Percentiles rank a stretch among this genome's conserved stretches.
Evolutionary conservation across 2,329 filamentous ascomycete species (phyloP).

Genomic region (Trichoderma arundinaceum): DNA sequence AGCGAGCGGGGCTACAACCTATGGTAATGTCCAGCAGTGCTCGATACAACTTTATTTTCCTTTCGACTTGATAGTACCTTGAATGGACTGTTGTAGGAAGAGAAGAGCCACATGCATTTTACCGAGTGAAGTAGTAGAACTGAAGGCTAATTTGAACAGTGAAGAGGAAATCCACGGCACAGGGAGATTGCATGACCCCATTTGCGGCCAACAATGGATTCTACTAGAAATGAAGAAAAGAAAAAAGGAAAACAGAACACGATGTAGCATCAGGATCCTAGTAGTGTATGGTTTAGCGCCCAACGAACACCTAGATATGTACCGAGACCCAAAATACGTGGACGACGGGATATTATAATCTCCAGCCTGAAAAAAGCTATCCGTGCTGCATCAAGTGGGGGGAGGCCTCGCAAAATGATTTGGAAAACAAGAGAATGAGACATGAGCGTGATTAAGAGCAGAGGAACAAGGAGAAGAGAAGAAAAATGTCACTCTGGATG

Average conservation of each 20-base stretch:
- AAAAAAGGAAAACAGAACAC: neutral
- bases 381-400: constrained; percentile 11
- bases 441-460: neutral
- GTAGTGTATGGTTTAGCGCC: constrained; percentile 22
- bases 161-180: neutral
- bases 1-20: neutral
- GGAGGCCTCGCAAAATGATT: neutral
- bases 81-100: neutral
- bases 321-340: constrained; percentile 19
- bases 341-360: constrained; percentile 8
- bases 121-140: neutral
- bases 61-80: neutral
- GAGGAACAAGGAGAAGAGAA: neutral
- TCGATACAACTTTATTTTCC: too few species aligned
- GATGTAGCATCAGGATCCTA: neutral
- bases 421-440: neutral
- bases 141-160: neutral
- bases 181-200: constrained; percentile 3
- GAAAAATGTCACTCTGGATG: neutral
- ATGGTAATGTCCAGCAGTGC: neutral
- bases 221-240: neutral
- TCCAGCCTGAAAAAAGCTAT: constrained; percentile 8
- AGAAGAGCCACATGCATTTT: neutral
- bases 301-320: constrained; percentile 10
- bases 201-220: constrained; percentile 4